Evolutionary conservation across 2,329 filamentous ascomycete species (phyloP), one percentile per base, ranked within the genome.

Genomic region (Ceratocystis lukuohia): DNA sequence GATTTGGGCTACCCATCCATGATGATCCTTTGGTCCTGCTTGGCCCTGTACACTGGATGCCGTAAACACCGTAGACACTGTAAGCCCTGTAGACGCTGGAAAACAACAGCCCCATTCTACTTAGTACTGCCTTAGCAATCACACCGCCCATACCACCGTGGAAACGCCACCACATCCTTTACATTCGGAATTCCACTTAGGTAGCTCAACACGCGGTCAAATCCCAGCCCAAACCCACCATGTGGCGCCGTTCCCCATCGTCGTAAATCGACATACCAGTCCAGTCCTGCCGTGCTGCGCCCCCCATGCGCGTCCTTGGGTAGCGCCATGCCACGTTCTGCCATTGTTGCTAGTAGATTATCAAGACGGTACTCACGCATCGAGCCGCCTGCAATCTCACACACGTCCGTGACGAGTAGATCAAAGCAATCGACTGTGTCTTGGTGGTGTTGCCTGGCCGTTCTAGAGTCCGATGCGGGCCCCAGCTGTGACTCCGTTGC

Each of bases 241-340:
- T 96, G 92, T 45, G 91, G 91, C 66, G 91, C 89, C 70, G 88
- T 92, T n/a, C 92, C 92, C 83, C 91, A 96, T 70, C 88, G 86
- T 68, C 92, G 85, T 68, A 96, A 80, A 74, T 96, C 91, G 28
- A 90, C 79, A 74, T 96, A 96, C 92, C 92, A 96, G 70, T 87
- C 83, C 65, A 96, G 75, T 37, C 72, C 70, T 69, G 72, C 64
- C 5, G 70, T 65, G 22, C 71, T 59, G 17, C 69, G 66, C 0
- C 65, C 67, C 3, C 65, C 62, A 20, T 48, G 45, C 45, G 15
- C 25, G 46, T 44, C 7, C 66, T 65, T 8, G n/a, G 70, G 70
- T n/a, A 76, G 72, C 64, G 80, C 76, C 45, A 94, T 77, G 1
- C 87, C 87, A 69, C 87, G 84, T 25, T 80, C 77, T 48, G 80